Base-by-base conservation (phyloP, 352 stramenopile genomes). In the Phytophthora nicotianae region DNA sequence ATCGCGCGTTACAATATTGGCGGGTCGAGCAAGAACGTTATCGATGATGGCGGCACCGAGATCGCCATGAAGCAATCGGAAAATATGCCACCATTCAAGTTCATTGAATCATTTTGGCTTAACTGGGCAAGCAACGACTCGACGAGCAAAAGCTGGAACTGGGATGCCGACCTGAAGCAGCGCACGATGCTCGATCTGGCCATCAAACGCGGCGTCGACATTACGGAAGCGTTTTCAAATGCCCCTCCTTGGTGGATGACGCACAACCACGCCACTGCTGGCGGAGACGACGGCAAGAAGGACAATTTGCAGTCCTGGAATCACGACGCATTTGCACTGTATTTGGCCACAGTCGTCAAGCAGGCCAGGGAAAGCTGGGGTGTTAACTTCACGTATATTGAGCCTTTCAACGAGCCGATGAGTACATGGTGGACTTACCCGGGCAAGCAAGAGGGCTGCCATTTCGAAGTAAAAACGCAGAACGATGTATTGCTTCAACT, bases 221-320 rank as follows among this genome's bases (percentile, higher is more conserved):
- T 80, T 29, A 58, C 79, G 3, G 79, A 89, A 33, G 74, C 75
- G 0, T 86, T 86, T 46, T 83, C 77, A 4, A 87, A 89, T 46
- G 72, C 79, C 35, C 77, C 77, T 4, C 79, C 77, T 13, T 89
- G 79, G 79, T 89, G 79, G 79, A 89, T 86, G 79, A 82, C 60
- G 33, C 69, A 68, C 59, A 86, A 85, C 53, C 62, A 77, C 43
- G 72, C 77, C 0, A 77, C 77, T 17, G 77, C 79, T 13, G 79
- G 79, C 41, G 77, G 65, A 29, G 54, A 69, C 11, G 67, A 61
- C 4, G 66, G 76, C n/a, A 68, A 54, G 13, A 70, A 70, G 17
- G 75, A 84, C 55, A 89, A 89, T 37, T 59, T 86, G 14, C 70
- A 82, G 37, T 56, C 52, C 29, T 81, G 72, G 75, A 83, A 82